Evolutionary conservation across 169 alveolate species (phyloP).

Genomic region (Plasmodium cynomolgi): DNA sequence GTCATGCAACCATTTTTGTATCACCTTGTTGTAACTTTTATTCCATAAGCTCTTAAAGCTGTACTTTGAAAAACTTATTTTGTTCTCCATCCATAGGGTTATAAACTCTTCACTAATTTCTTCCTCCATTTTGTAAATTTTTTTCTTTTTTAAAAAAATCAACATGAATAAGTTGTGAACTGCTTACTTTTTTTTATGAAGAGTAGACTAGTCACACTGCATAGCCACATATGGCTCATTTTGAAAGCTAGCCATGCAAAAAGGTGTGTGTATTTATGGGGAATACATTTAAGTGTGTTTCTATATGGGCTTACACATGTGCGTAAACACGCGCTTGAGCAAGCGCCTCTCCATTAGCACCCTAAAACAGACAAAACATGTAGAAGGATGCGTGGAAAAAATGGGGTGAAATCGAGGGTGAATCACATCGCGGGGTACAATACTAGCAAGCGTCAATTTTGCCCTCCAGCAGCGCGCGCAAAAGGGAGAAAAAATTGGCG

Average conservation of each 20-base stretch:
- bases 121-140: not conserved
- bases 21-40: conserved; percentile 31
- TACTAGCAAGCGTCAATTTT: not conserved
- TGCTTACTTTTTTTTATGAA: not conserved
- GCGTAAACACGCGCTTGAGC: not conserved
- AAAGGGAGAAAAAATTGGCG: not conserved
- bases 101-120: conserved; percentile 60
- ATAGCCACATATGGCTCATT: not conserved
- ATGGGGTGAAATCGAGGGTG: not conserved
- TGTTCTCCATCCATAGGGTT: conserved; percentile 42
- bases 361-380: not conserved
- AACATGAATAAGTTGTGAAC: not conserved
- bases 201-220: not conserved
- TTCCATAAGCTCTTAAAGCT: conserved; percentile 47
- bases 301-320: not conserved
- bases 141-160: conserved; percentile 13
- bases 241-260: not conserved
- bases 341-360: not conserved
- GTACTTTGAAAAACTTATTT: conserved; percentile 57
- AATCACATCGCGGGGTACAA: not conserved
- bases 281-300: not conserved
- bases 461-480: not conserved
- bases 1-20: conserved; percentile 31
- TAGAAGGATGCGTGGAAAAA: not conserved
- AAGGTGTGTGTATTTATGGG: not conserved